Evolutionary conservation across 2,329 filamentous ascomycete species (phyloP), one percentile per base, ranked within the genome.

Genomic region (Cercospora sesami): DNA sequence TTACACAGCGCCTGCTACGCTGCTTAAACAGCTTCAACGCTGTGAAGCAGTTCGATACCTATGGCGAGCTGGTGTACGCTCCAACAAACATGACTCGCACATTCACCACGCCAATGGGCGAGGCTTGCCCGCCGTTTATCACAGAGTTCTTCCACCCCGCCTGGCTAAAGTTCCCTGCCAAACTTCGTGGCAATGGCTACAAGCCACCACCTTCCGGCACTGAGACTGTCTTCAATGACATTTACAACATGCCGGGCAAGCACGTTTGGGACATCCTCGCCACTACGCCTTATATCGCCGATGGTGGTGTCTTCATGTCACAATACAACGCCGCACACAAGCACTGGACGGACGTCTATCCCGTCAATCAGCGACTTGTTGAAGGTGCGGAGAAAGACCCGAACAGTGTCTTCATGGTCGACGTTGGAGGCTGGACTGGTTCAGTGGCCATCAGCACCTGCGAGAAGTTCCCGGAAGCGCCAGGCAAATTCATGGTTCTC

Each of bases 401-500:
- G 16, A 26, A 58, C 45, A 23, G 59, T n/a, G 39, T 67, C 12
- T 67, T 67, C 60, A 67, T 67, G 65, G 60, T 67, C 31, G 65
- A 67, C 16, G 16, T 67, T 12, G 65, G 65, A 18, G 60, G 65
- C 16, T 67, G 26, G 33, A 45, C 59, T 7, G 60, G 65, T 2
- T 58, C 65, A 26, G 59, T 63, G 26, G 45, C 60, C 23, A 55
- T 53, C 31, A 45, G 39, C 10, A 30, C 48, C 1, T 42, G 48
- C 33, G 42, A 45, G 39, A 45, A 55, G n/a, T 57, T 53, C n/a
- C 64, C 64, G 8, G n/a, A 55, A 7, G 64, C 64, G 8, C 64
- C 64, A 23, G 64, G 64, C 5, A 60, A 60, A 39, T 60, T 60
- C 63, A 30, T 64, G 26, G 62, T 64, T 30, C 48, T 64, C 5